phyloP scores from a whole-genome alignment of 805 yeast genomes.

The Candida lessepsii region DNA sequence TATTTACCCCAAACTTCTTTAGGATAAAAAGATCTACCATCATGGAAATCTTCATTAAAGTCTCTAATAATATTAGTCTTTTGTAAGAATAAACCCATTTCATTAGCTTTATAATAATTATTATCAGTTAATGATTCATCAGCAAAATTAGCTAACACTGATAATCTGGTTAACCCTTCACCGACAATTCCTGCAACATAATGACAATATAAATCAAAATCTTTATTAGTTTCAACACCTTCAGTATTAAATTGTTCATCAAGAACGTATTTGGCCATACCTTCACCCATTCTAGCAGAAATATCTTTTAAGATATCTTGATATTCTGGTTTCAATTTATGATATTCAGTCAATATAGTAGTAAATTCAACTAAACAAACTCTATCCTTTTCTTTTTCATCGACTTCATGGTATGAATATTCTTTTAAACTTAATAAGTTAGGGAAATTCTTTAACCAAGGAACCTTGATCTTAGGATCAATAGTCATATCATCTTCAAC shows the following conservation, averaged over 20 bases:
- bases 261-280: slow-evolving; percentile 92
- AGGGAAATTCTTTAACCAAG: slow-evolving; percentile 68
- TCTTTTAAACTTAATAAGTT: slow-evolving; percentile 58
- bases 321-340: slow-evolving; percentile 68
- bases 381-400: slow-evolving; percentile 78
- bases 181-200: slow-evolving; percentile 98
- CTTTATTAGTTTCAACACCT: slow-evolving; percentile 76
- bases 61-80: slow-evolving; percentile 96
- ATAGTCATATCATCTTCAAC: slow-evolving; percentile 95
- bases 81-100: slow-evolving; percentile 95
- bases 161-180: slow-evolving; percentile 84
- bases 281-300: slow-evolving; percentile 87
- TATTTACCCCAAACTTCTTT: slow-evolving; percentile 87
- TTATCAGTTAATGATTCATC: slow-evolving; percentile 47
- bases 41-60: slow-evolving; percentile 85
- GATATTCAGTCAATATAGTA: slow-evolving; percentile 65
- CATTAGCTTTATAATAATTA: slow-evolving; percentile 59
- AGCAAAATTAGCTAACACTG: slow-evolving; percentile 73
- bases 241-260: slow-evolving; percentile 74
- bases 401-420: slow-evolving; percentile 80
- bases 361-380: slow-evolving; percentile 79
- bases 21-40: slow-evolving; percentile 96
- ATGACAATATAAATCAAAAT: slow-evolving; percentile 90
- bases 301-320: slow-evolving; percentile 77
- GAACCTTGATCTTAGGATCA: slow-evolving; percentile 67